Evolutionary conservation across 306 rosid genomes (phyloP).

Genomic region (Sechiopsis laciniata): DNA sequence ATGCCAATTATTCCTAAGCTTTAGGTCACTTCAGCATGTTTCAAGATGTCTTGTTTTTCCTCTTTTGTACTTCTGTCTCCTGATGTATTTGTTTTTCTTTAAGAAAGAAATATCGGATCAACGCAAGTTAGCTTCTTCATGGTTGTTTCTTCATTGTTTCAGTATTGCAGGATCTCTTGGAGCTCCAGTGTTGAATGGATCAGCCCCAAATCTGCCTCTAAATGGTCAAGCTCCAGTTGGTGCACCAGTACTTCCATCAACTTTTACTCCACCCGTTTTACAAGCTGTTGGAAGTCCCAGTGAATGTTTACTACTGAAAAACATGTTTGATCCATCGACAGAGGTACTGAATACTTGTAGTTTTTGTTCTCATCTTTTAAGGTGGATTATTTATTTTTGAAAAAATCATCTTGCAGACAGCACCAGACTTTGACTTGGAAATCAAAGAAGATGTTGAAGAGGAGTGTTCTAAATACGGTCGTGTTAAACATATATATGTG

Average conservation of each 20-base stretch:
- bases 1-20: too few relatives aligned
- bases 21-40: too few relatives aligned
- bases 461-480: constrained; percentile 90
- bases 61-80: constrained; percentile 4
- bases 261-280: constrained; percentile 41
- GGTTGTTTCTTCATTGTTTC: constrained; percentile 27
- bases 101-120: background rate
- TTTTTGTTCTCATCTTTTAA: constrained; percentile 17
- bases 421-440: constrained; percentile 81
- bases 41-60: background rate
- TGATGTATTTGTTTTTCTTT: background rate
- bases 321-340: constrained; percentile 89
- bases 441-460: constrained; percentile 93
- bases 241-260: constrained; percentile 43
- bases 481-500: constrained; percentile 83
- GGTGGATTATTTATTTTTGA: constrained; percentile 10
- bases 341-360: constrained; percentile 52
- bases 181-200: constrained; percentile 59
- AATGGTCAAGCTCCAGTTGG: constrained; percentile 51
- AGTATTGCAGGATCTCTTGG: constrained; percentile 67
- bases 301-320: constrained; percentile 80
- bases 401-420: constrained; percentile 47
- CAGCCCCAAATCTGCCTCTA: constrained; percentile 61
- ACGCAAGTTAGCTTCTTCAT: constrained; percentile 7
- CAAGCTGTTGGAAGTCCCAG: constrained; percentile 80